Percentiles rank a stretch among this genome's conserved stretches.
These are phyloP conservation scores for Pseudozyma hubeiensis DNA, from an alignment of 1,284 basidiomycete species.

Conservation along the genomic window DNA sequence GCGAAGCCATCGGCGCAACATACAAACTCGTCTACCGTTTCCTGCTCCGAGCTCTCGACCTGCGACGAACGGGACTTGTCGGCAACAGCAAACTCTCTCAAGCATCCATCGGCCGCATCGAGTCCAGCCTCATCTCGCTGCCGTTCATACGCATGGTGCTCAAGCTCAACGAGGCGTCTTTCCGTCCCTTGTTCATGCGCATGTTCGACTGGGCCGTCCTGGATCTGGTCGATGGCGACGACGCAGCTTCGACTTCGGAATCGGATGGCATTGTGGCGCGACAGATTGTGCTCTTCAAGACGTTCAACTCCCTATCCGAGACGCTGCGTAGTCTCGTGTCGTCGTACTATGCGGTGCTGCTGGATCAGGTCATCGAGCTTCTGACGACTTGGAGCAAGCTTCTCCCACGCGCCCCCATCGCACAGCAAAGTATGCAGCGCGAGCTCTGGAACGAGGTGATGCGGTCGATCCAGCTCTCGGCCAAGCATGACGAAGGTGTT, in stretches of 20 bases:
- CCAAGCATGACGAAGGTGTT: conserved; percentile 83
- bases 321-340: conserved; percentile 58
- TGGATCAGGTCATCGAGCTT: conserved; percentile 78
- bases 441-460: conserved; percentile 78
- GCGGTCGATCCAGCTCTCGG: conserved; percentile 77
- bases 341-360: conserved; percentile 71
- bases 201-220: conserved; percentile 95
- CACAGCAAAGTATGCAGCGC: conserved; percentile 11
- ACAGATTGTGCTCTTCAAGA: conserved; percentile 59
- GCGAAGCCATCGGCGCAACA: conserved; percentile 74
- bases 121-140: conserved; percentile 71
- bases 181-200: conserved; percentile 90
- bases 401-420: conserved; percentile 27
- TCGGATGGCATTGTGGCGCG: conserved; percentile 55
- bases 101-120: conserved; percentile 70
- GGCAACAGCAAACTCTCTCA: conserved; percentile 33
- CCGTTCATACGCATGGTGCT: conserved; percentile 89
- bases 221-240: conserved; percentile 71
- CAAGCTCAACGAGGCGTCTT: conserved; percentile 91
- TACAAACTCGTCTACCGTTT: conserved; percentile 82
- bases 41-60: conserved; percentile 83
- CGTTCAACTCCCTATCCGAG: conserved; percentile 55
- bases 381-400: conserved; percentile 71
- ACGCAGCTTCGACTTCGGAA: conserved; percentile 20
- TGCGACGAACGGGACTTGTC: conserved; percentile 70